Percentiles rank a stretch among this genome's conserved stretches.
Evolutionary conservation across 805 yeast genomes (phyloP).

Genomic region (Wickerhamomyces strasburgensis): DNA sequence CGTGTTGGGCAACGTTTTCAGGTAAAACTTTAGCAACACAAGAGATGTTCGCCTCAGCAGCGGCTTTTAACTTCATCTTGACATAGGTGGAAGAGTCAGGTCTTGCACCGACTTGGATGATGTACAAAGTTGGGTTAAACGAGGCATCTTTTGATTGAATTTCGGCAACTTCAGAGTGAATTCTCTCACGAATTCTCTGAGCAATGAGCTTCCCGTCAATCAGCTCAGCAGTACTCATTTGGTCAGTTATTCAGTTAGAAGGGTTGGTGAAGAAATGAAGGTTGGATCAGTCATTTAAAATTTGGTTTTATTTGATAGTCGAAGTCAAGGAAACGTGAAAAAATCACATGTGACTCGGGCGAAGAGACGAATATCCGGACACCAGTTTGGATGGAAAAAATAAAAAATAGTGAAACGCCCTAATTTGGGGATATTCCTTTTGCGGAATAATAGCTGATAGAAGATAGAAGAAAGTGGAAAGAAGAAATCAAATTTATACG

Average conservation of each 20-base stretch:
- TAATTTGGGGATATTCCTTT: no score
- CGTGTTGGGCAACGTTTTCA: slow-evolving; percentile 55
- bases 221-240: slow-evolving; percentile 25
- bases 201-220: slow-evolving; percentile 64
- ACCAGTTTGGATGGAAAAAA: no score
- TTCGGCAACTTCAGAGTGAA: slow-evolving; percentile 44
- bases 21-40: slow-evolving; percentile 64
- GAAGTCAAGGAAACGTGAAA: background rate
- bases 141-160: slow-evolving; percentile 37
- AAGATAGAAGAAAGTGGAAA: no score
- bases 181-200: slow-evolving; percentile 43
- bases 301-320: background rate
- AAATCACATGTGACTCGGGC: slow-evolving; percentile 1
- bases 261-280: no score
- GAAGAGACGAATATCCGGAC: no score
- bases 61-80: slow-evolving; percentile 86
- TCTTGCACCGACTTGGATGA: slow-evolving; percentile 84
- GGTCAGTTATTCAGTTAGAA: no score
- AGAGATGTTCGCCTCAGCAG: slow-evolving; percentile 71
- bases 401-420: no score
- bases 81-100: slow-evolving; percentile 93
- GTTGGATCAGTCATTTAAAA: no score
- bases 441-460: no score
- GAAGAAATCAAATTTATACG: no score
- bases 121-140: slow-evolving; percentile 75